phyloP scores from a whole-genome alignment of 208 protist species.

The Novymonas esmeraldas region DNA sequence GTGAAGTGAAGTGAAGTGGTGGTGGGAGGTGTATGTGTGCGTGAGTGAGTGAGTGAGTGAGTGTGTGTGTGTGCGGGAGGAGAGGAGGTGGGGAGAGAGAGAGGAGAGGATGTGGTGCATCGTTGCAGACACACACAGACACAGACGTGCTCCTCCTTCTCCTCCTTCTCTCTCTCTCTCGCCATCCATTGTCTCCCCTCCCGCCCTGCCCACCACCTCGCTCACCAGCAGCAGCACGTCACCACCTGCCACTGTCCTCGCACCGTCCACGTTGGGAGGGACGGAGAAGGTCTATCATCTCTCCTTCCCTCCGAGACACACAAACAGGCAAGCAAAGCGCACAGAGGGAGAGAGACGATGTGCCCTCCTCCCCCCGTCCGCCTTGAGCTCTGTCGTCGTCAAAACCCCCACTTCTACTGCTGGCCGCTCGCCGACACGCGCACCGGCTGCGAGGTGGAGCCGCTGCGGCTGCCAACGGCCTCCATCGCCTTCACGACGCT shows the following conservation, averaged over 20 bases:
- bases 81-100: no score
- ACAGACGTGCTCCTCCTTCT: neutral
- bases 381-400: neutral
- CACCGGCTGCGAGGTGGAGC: constrained; percentile 60
- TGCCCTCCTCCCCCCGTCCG: neutral
- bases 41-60: neutral
- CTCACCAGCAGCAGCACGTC: no score
- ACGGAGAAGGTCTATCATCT: no score
- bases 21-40: neutral
- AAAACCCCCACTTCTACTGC: constrained; percentile 36
- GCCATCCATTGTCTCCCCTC: no score
- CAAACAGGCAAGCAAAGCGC: no score
- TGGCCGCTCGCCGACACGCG: constrained; percentile 70
- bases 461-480: constrained; percentile 58
- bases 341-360: no score
- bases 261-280: no score
- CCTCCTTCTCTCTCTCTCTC: neutral
- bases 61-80: no score
- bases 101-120: no score
- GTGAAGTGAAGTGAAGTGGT: neutral
- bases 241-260: no score
- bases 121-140: neutral
- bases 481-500: constrained; percentile 89
- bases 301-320: no score
- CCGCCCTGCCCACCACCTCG: no score